These are phyloP conservation scores for Cladosporium phlei DNA, from an alignment of 2,329 filamentous ascomycete genomes.

Conservation along the genomic window DNA sequence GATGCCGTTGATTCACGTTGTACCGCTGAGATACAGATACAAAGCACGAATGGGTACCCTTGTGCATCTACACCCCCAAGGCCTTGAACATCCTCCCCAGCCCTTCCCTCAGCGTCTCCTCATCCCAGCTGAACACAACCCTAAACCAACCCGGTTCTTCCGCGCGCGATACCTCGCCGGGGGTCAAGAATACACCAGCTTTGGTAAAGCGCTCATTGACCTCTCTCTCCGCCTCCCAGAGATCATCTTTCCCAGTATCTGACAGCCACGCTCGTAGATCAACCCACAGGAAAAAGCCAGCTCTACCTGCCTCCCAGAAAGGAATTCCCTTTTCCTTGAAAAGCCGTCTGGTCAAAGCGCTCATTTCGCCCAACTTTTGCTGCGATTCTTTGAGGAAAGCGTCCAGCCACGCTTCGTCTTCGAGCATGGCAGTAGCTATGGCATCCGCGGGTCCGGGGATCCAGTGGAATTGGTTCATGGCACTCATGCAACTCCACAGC, in stretches of 20 bases:
- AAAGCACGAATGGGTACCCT: no score
- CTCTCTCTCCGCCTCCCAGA: conserved; percentile 39
- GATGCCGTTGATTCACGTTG: no score
- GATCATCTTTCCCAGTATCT: conserved; percentile 19
- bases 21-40: no score
- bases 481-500: conserved; percentile 24
- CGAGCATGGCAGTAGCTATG: conserved; percentile 32
- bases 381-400: conserved; percentile 4
- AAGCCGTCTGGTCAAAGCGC: conserved; percentile 17
- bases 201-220: conserved; percentile 43
- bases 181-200: conserved; percentile 48
- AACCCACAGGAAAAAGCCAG: conserved; percentile 45
- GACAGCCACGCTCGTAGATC: conserved; percentile 41
- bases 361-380: conserved; percentile 19
- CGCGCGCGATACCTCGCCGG: conserved; percentile 43
- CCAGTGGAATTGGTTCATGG: conserved; percentile 26
- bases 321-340: conserved; percentile 33
- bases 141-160: conserved; percentile 51
- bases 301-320: conserved; percentile 37
- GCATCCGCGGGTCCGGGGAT: conserved; percentile 29
- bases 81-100: conserved; percentile 26
- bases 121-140: conserved; percentile 43
- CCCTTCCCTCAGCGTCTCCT: conserved; percentile 28
- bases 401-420: conserved; percentile 14
- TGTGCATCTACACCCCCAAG: conserved; percentile 1